A percentile compares a stretch with the other conserved stretches of the same genome.
phyloP scores from a whole-genome alignment of 768 basidiomycete genomes.

The Collybia nuda region DNA sequence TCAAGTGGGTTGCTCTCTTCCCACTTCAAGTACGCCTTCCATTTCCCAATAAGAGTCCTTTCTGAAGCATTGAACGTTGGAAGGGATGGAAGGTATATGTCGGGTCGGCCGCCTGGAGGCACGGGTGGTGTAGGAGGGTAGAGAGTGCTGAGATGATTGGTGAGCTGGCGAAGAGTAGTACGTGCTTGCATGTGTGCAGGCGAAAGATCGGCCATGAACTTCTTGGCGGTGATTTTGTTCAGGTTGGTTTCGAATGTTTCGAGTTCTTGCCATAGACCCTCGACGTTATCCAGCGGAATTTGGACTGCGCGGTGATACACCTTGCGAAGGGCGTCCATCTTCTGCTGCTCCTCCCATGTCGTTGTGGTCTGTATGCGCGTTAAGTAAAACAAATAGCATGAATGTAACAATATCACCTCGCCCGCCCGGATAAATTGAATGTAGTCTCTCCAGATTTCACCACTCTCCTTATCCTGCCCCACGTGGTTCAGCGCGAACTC shows the following conservation, averaged over 20 bases:
- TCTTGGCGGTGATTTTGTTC: conserved; percentile 94
- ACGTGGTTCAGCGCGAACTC: conserved; percentile 90
- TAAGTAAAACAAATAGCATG: conserved; percentile 18
- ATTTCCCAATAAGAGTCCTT: conserved; percentile 73
- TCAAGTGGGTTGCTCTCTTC: conserved; percentile 94
- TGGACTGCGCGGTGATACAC: conserved; percentile 93
- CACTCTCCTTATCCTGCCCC: conserved; percentile 90
- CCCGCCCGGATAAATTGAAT: conserved; percentile 83
- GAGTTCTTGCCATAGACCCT: conserved; percentile 90
- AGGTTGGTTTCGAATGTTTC: conserved; percentile 88
- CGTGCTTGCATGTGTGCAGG: conserved; percentile 96
- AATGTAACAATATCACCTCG: conserved; percentile 45
- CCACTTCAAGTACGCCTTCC: conserved; percentile 94
- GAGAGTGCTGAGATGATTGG: conserved; percentile 65
- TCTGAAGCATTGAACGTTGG: conserved; percentile 77
- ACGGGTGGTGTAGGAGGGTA: conserved; percentile 35
- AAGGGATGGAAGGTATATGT: conserved; percentile 63
- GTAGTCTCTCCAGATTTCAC: conserved; percentile 93
- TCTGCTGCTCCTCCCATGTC: conserved; percentile 95
- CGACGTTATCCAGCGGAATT: conserved; percentile 92
- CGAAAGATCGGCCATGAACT: conserved; percentile 91
- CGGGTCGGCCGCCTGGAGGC: conserved; percentile 35
- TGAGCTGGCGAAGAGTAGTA: conserved; percentile 79
- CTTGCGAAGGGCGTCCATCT: conserved; percentile 90
- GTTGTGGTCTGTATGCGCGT: conserved; percentile 49